phyloP scores from a whole-genome alignment of 1,139 yeast genomes.

The Arxiozyma telluris region DNA sequence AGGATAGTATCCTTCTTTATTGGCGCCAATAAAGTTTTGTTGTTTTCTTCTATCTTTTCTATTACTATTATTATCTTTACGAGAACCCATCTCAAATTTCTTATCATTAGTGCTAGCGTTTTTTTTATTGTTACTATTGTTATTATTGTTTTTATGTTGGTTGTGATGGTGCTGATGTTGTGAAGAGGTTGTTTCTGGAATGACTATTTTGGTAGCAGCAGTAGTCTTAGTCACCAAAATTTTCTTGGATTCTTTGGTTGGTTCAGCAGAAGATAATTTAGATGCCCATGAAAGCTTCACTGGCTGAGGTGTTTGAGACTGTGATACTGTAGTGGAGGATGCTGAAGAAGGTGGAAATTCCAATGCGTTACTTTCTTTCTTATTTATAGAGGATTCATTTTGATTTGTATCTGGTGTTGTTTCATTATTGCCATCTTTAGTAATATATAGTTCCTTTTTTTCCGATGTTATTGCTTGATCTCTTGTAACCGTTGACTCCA shows the following conservation, averaged over 20 bases:
- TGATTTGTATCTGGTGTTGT: not conserved
- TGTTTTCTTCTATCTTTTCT: constrained; percentile 19
- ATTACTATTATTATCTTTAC: constrained; percentile 14
- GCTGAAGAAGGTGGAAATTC: not conserved
- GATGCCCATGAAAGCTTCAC: constrained; percentile 24
- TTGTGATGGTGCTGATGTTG: not conserved
- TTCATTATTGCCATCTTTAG: not conserved
- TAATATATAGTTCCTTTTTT: not conserved
- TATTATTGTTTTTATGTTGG: not conserved
- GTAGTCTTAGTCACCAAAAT: constrained; percentile 4
- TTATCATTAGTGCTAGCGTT: constrained; percentile 7
- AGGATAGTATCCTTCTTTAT: constrained; percentile 28
- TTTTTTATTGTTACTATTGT: not conserved
- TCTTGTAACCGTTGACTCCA: constrained; percentile 19
- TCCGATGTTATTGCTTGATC: constrained; percentile 30
- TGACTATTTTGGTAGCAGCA: constrained; percentile 1
- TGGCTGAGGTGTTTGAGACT: constrained; percentile 5
- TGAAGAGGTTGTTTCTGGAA: constrained; percentile 1
- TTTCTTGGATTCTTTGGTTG: constrained; percentile 11
- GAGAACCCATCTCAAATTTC: constrained; percentile 12
- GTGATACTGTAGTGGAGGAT: not conserved
- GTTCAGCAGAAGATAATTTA: constrained; percentile 13
- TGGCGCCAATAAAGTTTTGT: constrained; percentile 20
- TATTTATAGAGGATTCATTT: not conserved
- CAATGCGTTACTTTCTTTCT: not conserved